A percentile compares a stretch with the other conserved stretches of the same genome.
phyloP scores from a whole-genome alignment of 306 rosid genomes.

The Vicia villosa region DNA sequence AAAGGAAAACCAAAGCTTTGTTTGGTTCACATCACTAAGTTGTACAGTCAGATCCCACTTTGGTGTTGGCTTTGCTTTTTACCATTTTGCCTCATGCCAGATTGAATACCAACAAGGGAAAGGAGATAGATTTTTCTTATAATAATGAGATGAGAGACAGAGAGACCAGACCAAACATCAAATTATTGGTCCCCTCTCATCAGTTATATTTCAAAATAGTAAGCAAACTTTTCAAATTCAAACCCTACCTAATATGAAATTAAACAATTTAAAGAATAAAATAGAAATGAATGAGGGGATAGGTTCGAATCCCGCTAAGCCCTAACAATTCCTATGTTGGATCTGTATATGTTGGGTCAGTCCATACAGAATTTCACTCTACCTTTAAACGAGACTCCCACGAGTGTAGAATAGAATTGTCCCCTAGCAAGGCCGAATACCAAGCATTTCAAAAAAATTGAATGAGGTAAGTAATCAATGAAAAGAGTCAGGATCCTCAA shows the following conservation, averaged over 20 bases:
- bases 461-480: neutral
- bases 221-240: neutral
- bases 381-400: too few relatives aligned
- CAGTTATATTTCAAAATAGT: conserved; percentile 10
- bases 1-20: conserved; percentile 49
- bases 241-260: neutral
- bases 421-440: too few relatives aligned
- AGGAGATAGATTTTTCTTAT: conserved; percentile 45
- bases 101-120: conserved; percentile 62
- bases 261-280: neutral
- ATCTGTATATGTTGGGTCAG: too few relatives aligned
- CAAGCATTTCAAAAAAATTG: neutral
- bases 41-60: conserved; percentile 80
- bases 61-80: conserved; percentile 53
- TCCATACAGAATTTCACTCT: too few relatives aligned
- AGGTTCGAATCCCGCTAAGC: too few relatives aligned
- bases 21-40: conserved; percentile 55
- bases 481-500: conserved; percentile 6
- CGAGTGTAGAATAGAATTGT: too few relatives aligned
- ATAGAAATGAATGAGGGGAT: too few relatives aligned
- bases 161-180: conserved; percentile 58
- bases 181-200: conserved; percentile 48
- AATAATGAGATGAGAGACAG: conserved; percentile 40
- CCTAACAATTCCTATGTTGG: too few relatives aligned
- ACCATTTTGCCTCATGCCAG: conserved; percentile 46